Base-by-base conservation (phyloP, 2,329 filamentous ascomycete genomes). In the Pestalotiopsis sp. region DNA sequence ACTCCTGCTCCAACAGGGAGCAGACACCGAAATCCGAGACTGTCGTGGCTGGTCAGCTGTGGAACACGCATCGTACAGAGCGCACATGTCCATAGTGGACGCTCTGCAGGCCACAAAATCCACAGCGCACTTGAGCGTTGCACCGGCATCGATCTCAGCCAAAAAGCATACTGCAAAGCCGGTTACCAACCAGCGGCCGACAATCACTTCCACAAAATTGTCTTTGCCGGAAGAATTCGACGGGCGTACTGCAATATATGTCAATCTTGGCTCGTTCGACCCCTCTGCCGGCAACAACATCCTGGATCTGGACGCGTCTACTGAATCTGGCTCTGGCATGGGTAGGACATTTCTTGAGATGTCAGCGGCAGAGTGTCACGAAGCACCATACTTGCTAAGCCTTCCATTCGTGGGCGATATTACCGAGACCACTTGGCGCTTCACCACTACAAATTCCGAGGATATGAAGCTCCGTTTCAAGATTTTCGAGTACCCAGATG, bases 211-310 rank as follows among this genome's bases (percentile, higher is more conserved):
- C 4, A 23, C 0, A 27, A 38, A 61, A 27, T 36, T 12, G 7
- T 1, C 67, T 63, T 17, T n/a, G 11, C 61, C 14, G 13, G 20
- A 11, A 20, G 38, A 20, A 20, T 23, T 49, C 11, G 17, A 38
- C 9, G 9, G 20, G n/a, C n/a, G 14, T 4, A 68, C 66, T 4
- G 63, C 69, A 12, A 49, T 70, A 3, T 66, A 66, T 39, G 62
- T 70, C 49, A 70, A 59, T 38, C 36, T 70, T 5, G 69, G 69
- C n/a, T 66, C 69, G 13, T 68, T 70, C 59, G 66, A 70, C 23
- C 38, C 63, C 27, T 36, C 17, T 5, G 17, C 45, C 41, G 41
- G 31, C 25, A 20, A 45, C 13, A 20, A 25, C 11, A 31, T 58
- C 31, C 49, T 68, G 11, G 38, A 57, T 11, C 13, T 68, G 11